These are phyloP conservation scores for Parathielavia hyrcaniae DNA, from an alignment of 495 filamentous ascomycete species.

Conservation along the genomic window DNA sequence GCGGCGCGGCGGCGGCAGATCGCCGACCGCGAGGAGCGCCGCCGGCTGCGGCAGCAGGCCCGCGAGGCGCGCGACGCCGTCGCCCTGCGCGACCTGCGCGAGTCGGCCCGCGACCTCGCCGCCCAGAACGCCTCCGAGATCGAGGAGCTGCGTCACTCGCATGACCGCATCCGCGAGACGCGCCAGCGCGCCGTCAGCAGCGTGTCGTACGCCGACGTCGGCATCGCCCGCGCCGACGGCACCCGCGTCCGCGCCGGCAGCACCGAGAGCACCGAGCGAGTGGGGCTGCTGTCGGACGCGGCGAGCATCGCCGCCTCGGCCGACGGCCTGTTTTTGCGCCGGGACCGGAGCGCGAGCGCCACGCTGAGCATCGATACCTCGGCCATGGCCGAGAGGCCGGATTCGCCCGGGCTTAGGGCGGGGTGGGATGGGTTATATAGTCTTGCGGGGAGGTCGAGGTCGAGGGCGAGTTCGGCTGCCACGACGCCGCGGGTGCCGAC, in stretches of 20 bases:
- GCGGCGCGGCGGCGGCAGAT: constrained; percentile 67
- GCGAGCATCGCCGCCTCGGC: constrained; percentile 47
- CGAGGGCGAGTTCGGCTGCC: constrained; percentile 25
- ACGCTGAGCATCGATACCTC: constrained; percentile 43
- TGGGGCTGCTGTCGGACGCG: constrained; percentile 66
- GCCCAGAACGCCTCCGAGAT: constrained; percentile 32
- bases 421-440: constrained; percentile 24
- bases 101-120: constrained; percentile 36
- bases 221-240: constrained; percentile 82
- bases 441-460: constrained; percentile 28
- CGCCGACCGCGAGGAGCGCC: constrained; percentile 68
- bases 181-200: constrained; percentile 71
- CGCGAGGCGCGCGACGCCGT: constrained; percentile 59
- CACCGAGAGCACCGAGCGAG: constrained; percentile 60
- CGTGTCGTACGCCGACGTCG: constrained; percentile 80
- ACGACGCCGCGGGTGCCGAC: background rate
- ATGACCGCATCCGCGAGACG: constrained; percentile 55
- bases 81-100: constrained; percentile 55
- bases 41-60: constrained; percentile 59
- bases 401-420: constrained; percentile 21
- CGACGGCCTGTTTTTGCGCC: constrained; percentile 34
- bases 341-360: constrained; percentile 40
- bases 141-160: constrained; percentile 56
- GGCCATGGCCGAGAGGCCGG: constrained; percentile 16
- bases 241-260: constrained; percentile 77